Base-by-base conservation (phyloP, 352 stramenopile species). In the Globisporangium apiculatum region DNA sequence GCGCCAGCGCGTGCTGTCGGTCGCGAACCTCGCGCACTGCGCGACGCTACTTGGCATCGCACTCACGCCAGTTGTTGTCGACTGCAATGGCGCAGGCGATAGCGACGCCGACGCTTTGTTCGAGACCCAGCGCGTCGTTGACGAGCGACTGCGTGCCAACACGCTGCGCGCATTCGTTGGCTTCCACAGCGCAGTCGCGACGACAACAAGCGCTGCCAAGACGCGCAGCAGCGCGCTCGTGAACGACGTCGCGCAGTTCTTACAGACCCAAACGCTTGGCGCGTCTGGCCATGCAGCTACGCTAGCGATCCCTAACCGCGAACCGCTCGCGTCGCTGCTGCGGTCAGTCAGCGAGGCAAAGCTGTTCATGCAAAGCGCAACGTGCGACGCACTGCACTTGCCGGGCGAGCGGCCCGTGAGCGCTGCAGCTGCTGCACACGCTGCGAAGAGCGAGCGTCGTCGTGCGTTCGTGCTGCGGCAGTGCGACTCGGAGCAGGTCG, bases 91-190 rank as follows among this genome's bases (percentile, higher is more conserved):
- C 9, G 48, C 41, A n/a, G 53, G 45, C 15, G 46, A 54, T n/a
- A 15, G 15, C 4, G 38, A 38, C 5, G 40, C 6, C 7, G 43
- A 37, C n/a, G 43, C 68, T 10, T 40, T 50, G 24, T 31, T 31
- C 14, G 52, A 67, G 41, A 51, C 43, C 11, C 64, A 65, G 18
- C 65, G 64, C 35, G 53, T 67, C 4, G 62, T 69, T 8, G 67
- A 85, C 15, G 72, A 87, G 18, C 66, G 75, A 11, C 54, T 75
- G 41, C 57, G 66, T 10, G 77, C 77, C 8, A 86, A 87, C 59
- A 83, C 80, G 0, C 66, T 93, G 17, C 80, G 83, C 17, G 78
- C 80, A 1, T 83, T 89, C 57, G 75, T 89, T 7, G 80, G 83
- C 0, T 93, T 76, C 64, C 69, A 88, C 48, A 91, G 79, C 41